Evolutionary conservation across 345 rosid species (phyloP).

Genomic region (Salix viminalis): DNA sequence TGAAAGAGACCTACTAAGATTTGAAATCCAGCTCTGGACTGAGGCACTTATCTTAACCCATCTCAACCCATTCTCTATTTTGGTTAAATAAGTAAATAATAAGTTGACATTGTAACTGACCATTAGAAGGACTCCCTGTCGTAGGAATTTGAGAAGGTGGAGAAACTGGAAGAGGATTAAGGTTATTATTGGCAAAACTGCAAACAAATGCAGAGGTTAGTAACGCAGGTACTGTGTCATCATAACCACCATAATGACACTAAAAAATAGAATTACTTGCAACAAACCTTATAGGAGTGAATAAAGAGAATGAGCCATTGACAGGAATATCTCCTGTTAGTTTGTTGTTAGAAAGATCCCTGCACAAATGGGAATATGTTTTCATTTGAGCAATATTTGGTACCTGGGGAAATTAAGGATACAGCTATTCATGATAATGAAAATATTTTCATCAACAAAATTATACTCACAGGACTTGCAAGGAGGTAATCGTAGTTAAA

Average conservation of each 20-base stretch:
- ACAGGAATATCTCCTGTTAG: slow-evolving; percentile 64
- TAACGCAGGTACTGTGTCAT: slow-evolving; percentile 2
- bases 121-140: slow-evolving; percentile 25
- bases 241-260: slow-evolving; percentile 5
- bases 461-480: slow-evolving; percentile 77
- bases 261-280: slow-evolving; percentile 8
- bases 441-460: background rate
- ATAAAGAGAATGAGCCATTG: slow-evolving; percentile 77
- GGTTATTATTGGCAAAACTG: slow-evolving; percentile 53
- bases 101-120: slow-evolving; percentile 39
- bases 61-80: background rate
- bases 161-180: slow-evolving; percentile 28
- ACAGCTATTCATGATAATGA: background rate
- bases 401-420: background rate
- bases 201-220: slow-evolving; percentile 29
- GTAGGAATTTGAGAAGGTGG: slow-evolving; percentile 49
- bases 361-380: slow-evolving; percentile 29
- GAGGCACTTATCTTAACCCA: background rate
- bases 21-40: background rate
- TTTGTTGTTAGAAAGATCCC: slow-evolving; percentile 73
- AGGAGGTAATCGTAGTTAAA: slow-evolving; percentile 38
- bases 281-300: slow-evolving; percentile 68
- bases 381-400: slow-evolving; percentile 1
- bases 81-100: background rate
- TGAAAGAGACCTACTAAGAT: background rate